Conservation (phyloP, 345 rosid species). For the Arabis hirsuta region DNA sequence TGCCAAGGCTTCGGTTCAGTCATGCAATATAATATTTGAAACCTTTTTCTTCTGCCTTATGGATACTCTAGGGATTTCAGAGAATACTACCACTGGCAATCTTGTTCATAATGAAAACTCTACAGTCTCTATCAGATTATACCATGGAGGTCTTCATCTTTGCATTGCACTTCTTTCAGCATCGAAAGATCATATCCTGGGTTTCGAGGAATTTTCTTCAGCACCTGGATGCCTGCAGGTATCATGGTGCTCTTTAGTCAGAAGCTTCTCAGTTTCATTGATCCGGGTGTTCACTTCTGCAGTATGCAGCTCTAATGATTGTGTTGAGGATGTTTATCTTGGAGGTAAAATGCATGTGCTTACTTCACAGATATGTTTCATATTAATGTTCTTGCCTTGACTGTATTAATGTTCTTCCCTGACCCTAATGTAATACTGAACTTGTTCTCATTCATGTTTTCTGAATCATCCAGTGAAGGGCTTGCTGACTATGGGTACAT, state of each 20-base stretch:
- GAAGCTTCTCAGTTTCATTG: conserved; percentile 55
- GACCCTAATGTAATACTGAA: conserved; percentile 11
- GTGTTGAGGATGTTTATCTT: conserved; percentile 51
- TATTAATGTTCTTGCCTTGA: conserved; percentile 3
- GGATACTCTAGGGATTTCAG: conserved; percentile 56
- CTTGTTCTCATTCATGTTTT: not conserved
- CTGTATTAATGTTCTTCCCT: conserved; percentile 5
- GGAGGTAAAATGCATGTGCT: conserved; percentile 63
- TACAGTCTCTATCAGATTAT: conserved; percentile 45
- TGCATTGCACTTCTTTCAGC: conserved; percentile 72
- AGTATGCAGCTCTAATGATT: conserved; percentile 37
- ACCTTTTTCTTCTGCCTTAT: conserved; percentile 61
- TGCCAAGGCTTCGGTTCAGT: conserved; percentile 62
- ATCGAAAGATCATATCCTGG: conserved; percentile 59
- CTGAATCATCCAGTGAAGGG: conserved; percentile 75
- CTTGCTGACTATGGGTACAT: conserved; percentile 70
- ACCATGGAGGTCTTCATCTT: conserved; percentile 73
- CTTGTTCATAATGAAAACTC: conserved; percentile 38
- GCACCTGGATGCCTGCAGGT: conserved; percentile 45
- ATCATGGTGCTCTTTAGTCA: conserved; percentile 57
- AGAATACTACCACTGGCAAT: conserved; percentile 43
- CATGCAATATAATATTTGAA: conserved; percentile 68
- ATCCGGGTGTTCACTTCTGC: conserved; percentile 53
- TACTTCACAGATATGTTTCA: conserved; percentile 30
- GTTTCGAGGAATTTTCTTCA: conserved; percentile 38